phyloP scores from a whole-genome alignment of 805 yeast genomes.

The Saccharomycopsis capsularis region DNA sequence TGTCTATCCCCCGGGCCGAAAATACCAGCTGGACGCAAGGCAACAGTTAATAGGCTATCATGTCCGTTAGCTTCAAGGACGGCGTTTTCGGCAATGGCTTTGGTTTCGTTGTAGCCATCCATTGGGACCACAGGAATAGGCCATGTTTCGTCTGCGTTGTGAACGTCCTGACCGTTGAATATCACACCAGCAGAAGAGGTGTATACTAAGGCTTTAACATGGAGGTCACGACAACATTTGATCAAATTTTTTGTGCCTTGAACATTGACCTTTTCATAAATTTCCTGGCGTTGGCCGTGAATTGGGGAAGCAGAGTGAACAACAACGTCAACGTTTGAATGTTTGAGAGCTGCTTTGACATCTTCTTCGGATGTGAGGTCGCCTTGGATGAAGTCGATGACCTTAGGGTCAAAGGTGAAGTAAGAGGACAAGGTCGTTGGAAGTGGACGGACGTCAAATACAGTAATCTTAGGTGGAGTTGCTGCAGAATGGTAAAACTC shows the following conservation, averaged over 20 bases:
- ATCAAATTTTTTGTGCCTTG: conserved; percentile 78
- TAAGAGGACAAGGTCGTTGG: conserved; percentile 65
- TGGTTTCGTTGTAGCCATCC: conserved; percentile 96
- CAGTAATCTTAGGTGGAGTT: conserved; percentile 60
- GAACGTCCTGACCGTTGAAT: conserved; percentile 88
- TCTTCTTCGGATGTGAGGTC: conserved; percentile 75
- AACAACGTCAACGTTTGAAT: conserved; percentile 59
- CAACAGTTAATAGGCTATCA: conserved; percentile 62
- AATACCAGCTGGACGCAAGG: conserved; percentile 94
- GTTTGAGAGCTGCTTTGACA: conserved; percentile 53
- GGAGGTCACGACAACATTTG: conserved; percentile 47
- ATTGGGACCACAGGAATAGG: conserved; percentile 87
- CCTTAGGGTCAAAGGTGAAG: conserved; percentile 61
- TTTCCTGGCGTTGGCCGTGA: conserved; percentile 75
- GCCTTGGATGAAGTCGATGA: conserved; percentile 63
- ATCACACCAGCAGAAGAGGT: conserved; percentile 98
- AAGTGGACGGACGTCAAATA: conserved; percentile 85
- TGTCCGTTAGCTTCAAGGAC: conserved; percentile 62
- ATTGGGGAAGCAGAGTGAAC: conserved; percentile 97
- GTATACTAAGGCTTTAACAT: conserved; percentile 65
- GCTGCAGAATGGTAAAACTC: conserved; percentile 66
- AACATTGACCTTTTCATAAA: conserved; percentile 86
- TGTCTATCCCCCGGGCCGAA: conserved; percentile 99
- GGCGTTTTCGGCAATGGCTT: conserved; percentile 81
- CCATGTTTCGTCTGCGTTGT: conserved; percentile 89